Conservation (phyloP, 2,329 filamentous ascomycete species). For the Penicillium psychrosexuale region DNA sequence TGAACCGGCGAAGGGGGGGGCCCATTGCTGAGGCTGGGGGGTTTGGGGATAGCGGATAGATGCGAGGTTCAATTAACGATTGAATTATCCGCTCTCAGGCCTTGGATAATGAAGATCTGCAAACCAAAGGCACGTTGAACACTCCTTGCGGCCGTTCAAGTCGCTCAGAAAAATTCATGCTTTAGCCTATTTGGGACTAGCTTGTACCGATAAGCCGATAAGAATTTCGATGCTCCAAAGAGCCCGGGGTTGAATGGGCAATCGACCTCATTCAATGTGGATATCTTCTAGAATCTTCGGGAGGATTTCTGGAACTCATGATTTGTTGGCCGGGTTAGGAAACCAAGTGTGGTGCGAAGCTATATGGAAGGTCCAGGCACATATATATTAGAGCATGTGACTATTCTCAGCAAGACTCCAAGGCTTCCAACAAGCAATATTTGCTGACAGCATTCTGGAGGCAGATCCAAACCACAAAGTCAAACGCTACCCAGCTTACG, state of each 20-base stretch:
- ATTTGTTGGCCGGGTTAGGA: not conserved
- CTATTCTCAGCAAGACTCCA: not conserved
- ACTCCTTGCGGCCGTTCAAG: constrained; percentile 13
- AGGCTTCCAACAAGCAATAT: not conserved
- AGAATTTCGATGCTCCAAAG: constrained; percentile 5
- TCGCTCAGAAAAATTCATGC: constrained; percentile 14
- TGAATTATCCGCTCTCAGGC: not conserved
- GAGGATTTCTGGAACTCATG: not conserved
- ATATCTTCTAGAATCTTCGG: not conserved
- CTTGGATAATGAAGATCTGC: constrained; percentile 3
- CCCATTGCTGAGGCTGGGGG: constrained; percentile 25
- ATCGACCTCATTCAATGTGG: not conserved
- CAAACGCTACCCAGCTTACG: not conserved
- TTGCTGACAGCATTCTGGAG: not conserved
- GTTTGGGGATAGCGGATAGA: not conserved
- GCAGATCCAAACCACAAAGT: not conserved
- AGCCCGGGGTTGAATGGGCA: not conserved
- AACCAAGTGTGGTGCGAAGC: not conserved
- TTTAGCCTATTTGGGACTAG: constrained; percentile 20
- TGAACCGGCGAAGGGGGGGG: constrained; percentile 16
- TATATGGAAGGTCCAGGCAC: not conserved
- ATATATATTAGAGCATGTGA: not conserved
- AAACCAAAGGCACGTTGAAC: constrained; percentile 7
- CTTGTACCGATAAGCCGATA: constrained; percentile 22
- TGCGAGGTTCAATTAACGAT: not conserved